phyloP scores from a whole-genome alignment of 768 basidiomycete species.

The Calocybe cyanea region DNA sequence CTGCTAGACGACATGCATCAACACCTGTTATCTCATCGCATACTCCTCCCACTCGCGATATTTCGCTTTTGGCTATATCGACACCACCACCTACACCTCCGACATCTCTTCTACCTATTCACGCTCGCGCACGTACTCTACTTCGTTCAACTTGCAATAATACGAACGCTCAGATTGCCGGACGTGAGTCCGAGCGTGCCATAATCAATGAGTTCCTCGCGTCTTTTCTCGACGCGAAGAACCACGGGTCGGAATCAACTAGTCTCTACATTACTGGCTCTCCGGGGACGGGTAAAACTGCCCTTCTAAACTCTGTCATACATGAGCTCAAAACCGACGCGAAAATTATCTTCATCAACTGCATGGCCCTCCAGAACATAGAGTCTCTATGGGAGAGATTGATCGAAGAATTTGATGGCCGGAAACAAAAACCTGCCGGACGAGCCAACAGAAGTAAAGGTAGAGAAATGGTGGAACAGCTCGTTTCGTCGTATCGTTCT shows the following conservation, averaged over 20 bases:
- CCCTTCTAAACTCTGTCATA: conserved; percentile 69
- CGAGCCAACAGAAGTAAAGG: conserved; percentile 42
- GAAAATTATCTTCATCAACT: conserved; percentile 63
- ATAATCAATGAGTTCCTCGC: conserved; percentile 56
- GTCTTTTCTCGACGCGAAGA: conserved; percentile 40
- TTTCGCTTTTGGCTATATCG: conserved; percentile 40
- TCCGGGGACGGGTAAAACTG: conserved; percentile 92
- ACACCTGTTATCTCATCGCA: conserved; percentile 37
- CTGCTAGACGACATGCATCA: conserved; percentile 45
- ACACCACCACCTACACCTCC: conserved; percentile 67
- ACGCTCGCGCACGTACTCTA: conserved; percentile 60
- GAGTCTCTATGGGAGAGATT: conserved; percentile 72
- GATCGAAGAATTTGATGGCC: conserved; percentile 47
- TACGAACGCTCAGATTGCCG: conserved; percentile 49
- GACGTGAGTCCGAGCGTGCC: conserved; percentile 63
- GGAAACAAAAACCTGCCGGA: conserved; percentile 31
- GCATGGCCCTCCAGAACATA: conserved; percentile 69
- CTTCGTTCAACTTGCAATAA: conserved; percentile 70
- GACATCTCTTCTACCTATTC: conserved; percentile 42
- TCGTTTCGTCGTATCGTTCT: conserved; percentile 37
- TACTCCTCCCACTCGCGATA: conserved; percentile 41
- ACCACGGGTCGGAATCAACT: conserved; percentile 26
- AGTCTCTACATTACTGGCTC: conserved; percentile 88
- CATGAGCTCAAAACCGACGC: conserved; percentile 37
- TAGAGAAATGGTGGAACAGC: conserved; percentile 42